These are phyloP conservation scores for Phaffia tasmanica DNA, from an alignment of 768 basidiomycete species.

Conservation along the genomic window DNA sequence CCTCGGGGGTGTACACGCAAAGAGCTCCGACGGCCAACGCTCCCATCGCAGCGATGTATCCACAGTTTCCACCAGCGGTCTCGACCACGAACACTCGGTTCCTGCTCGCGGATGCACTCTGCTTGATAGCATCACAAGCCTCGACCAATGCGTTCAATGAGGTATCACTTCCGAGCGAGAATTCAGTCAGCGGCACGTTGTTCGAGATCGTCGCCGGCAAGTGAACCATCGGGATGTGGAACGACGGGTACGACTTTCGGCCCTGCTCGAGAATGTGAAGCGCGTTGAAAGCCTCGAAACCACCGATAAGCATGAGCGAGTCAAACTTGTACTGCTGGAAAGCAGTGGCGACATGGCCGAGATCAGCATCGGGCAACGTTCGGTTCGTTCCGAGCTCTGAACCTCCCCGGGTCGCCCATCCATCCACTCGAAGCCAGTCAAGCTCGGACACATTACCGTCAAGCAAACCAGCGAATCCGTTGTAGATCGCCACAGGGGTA, in stretches of 20 bases:
- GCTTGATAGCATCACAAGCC: slow-evolving; percentile 96
- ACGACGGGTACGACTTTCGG: slow-evolving; percentile 70
- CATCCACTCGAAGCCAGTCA: slow-evolving; percentile 92
- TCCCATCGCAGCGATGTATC: slow-evolving; percentile 90
- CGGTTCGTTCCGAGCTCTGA: slow-evolving; percentile 98
- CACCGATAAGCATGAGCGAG: slow-evolving; percentile 78
- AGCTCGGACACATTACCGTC: slow-evolving; percentile 77
- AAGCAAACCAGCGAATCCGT: slow-evolving; percentile 88
- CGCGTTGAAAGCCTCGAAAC: slow-evolving; percentile 86
- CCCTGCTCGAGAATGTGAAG: slow-evolving; percentile 67
- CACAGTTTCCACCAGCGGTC: slow-evolving; percentile 93
- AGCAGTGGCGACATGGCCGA: slow-evolving; percentile 77
- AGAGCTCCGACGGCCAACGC: slow-evolving; percentile 89
- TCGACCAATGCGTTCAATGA: slow-evolving; percentile 93
- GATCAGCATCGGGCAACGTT: slow-evolving; percentile 67
- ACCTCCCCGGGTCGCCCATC: slow-evolving; percentile 90
- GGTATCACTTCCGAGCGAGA: slow-evolving; percentile 92
- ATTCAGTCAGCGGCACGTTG: slow-evolving; percentile 95
- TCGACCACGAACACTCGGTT: slow-evolving; percentile 97
- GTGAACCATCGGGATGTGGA: slow-evolving; percentile 92
- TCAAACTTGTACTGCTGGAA: slow-evolving; percentile 78
- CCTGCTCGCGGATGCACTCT: slow-evolving; percentile 89
- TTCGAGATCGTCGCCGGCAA: slow-evolving; percentile 95
- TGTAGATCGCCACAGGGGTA: slow-evolving; percentile 80
- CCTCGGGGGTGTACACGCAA: slow-evolving; percentile 87